phyloP scores from a whole-genome alignment of 1,284 basidiomycete genomes.

The Athelia sp. region DNA sequence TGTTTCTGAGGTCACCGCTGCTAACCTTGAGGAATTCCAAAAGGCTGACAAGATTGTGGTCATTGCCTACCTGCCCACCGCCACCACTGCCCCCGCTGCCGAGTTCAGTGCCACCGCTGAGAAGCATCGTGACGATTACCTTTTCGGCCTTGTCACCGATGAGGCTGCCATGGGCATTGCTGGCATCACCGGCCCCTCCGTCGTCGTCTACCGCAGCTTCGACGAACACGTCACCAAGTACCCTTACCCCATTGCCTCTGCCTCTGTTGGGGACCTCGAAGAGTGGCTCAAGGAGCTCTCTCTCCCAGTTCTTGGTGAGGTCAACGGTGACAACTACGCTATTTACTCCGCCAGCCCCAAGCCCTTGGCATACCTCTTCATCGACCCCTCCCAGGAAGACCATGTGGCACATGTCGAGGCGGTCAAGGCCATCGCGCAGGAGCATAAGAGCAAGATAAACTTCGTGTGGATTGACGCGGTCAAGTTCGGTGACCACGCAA shows the following conservation, averaged over 20 bases:
- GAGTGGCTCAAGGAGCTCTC: constrained; percentile 83
- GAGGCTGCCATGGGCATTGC: constrained; percentile 63
- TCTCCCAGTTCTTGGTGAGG: constrained; percentile 89
- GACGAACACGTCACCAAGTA: constrained; percentile 82
- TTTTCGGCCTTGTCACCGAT: constrained; percentile 87
- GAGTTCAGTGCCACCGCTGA: constrained; percentile 82
- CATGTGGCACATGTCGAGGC: constrained; percentile 66
- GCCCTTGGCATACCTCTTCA: constrained; percentile 94
- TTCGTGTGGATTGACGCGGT: constrained; percentile 98
- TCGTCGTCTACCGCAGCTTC: constrained; percentile 92
- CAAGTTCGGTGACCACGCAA: constrained; percentile 95
- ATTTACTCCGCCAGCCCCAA: constrained; percentile 79
- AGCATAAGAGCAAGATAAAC: constrained; percentile 87
- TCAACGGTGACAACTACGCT: constrained; percentile 92
- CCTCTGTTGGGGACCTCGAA: constrained; percentile 59
- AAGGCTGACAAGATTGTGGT: constrained; percentile 88
- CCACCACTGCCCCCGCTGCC: constrained; percentile 61
- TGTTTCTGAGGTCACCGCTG: constrained; percentile 74
- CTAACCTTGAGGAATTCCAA: constrained; percentile 84
- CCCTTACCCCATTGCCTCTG: constrained; percentile 58
- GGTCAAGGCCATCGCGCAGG: constrained; percentile 74
- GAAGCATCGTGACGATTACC: constrained; percentile 85
- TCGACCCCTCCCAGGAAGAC: constrained; percentile 74
- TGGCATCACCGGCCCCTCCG: constrained; percentile 73
- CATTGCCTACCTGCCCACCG: constrained; percentile 76